phyloP scores from a whole-genome alignment of 495 filamentous ascomycete species.

The Eremomyces bilateralis region DNA sequence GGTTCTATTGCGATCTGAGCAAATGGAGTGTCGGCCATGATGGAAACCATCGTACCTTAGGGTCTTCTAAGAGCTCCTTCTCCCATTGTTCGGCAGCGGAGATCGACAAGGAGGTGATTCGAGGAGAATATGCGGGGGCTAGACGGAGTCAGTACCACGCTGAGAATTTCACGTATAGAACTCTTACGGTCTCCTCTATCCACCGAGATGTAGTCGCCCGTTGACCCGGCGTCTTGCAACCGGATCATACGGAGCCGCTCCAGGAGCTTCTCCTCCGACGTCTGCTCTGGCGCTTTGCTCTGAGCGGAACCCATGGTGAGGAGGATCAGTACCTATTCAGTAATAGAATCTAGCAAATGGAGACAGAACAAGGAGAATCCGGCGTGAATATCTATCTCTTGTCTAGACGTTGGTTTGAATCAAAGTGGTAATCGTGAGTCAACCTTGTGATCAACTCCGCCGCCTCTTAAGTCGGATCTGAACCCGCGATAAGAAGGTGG shows the following conservation, averaged over 20 bases:
- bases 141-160: background rate
- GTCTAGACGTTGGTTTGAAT: too few relatives aligned
- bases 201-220: background rate
- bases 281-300: background rate
- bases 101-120: constrained; percentile 21
- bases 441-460: too few relatives aligned
- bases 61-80: constrained; percentile 35
- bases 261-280: background rate
- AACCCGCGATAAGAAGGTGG: too few relatives aligned
- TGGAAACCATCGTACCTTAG: constrained; percentile 28
- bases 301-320: background rate
- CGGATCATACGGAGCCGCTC: background rate
- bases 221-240: background rate
- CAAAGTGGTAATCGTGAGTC: too few relatives aligned
- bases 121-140: constrained; percentile 4
- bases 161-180: background rate
- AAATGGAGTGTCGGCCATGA: constrained; percentile 1
- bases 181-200: background rate
- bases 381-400: too few relatives aligned
- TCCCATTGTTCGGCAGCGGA: constrained; percentile 31
- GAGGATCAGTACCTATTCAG: too few relatives aligned
- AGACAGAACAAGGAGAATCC: too few relatives aligned
- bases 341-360: too few relatives aligned
- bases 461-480: too few relatives aligned
- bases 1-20: constrained; percentile 22